Base-by-base conservation (phyloP, 2,329 filamentous ascomycete species). In the Fulvia fulva region DNA sequence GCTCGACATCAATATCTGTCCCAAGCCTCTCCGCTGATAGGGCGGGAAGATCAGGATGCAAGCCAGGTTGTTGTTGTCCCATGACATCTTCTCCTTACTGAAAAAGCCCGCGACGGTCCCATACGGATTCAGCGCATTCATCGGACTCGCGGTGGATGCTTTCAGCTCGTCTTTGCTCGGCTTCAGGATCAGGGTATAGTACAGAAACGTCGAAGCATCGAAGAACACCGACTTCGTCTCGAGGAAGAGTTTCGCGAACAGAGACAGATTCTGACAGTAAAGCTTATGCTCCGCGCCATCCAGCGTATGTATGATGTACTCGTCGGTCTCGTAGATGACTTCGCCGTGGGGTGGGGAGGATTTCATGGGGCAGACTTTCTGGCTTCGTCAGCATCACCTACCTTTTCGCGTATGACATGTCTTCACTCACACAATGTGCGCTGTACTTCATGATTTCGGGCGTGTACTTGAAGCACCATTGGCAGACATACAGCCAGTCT, bases 221-320 rank as follows among this genome's bases (percentile, higher is more conserved):
- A 96, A 99, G 76, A 97, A 97, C 66, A 99, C 92, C 7, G 91
- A 96, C 72, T 99, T 99, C 71, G 95, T 96, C 74, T 97, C 92
- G 64, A 99, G 88, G 74, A 97, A 99, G 46, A 99, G 85, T 75
- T 97, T 99, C 26, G 91, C 92, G 73, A 97, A 97, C 47, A 99
- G 86, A 9, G 90, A 97, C 12, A 99, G 83, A 68, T 97, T 96
- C 75, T 97, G 94, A 66, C 91, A 92, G 73, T 96, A 97, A 28
- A 97, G 83, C 72, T 87, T 88, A 63, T 96, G 83, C 65, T 87
- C 84, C 70, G 92, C 91, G 21, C 94, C 94, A 71, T 99, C 94
- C 7, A 97, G 86, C 74, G 96, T 90, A 83, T 91, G 94, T 8
- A 99, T 86, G 60, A 89, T 87, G 81, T 92, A 95, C 66, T 88